These are phyloP conservation scores for Nevesoporus exiguus DNA, from an alignment of 768 basidiomycete species.

Conservation along the genomic window DNA sequence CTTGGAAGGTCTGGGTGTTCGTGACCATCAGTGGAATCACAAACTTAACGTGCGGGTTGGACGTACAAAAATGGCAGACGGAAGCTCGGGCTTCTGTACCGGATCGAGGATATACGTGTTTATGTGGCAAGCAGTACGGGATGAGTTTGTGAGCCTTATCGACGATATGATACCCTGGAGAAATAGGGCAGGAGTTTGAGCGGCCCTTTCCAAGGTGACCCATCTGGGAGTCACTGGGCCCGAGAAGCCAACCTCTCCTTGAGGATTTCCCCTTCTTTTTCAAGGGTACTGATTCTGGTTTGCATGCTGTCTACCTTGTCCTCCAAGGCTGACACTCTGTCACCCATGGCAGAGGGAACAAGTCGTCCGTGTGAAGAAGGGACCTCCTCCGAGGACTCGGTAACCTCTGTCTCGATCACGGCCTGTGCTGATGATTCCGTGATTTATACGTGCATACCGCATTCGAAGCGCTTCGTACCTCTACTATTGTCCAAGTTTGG, in stretches of 20 bases:
- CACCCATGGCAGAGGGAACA: not conserved
- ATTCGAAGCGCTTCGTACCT: constrained; percentile 1
- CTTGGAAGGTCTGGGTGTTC: not conserved
- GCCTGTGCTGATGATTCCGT: not conserved
- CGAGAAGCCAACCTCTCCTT: constrained; percentile 2
- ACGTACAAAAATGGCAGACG: constrained; percentile 3
- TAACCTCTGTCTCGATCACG: not conserved
- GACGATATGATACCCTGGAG: not conserved
- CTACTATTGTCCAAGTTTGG: not conserved
- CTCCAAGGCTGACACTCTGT: not conserved
- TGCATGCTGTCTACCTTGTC: not conserved
- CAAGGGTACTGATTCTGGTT: not conserved
- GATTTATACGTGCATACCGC: not conserved
- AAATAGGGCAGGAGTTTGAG: not conserved
- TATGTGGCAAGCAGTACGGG: not conserved
- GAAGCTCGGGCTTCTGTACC: constrained; percentile 1
- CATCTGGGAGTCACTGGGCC: not conserved
- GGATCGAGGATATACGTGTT: constrained; percentile 7
- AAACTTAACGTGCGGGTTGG: not conserved
- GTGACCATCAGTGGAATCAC: not conserved
- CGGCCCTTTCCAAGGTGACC: not conserved
- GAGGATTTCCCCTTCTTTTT: constrained; percentile 2
- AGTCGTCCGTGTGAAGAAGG: not conserved
- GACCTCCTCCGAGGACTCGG: not conserved
- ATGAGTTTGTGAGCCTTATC: not conserved